Conservation (phyloP, 2,329 filamentous ascomycete species). For the Aspergillus costaricaensis region DNA sequence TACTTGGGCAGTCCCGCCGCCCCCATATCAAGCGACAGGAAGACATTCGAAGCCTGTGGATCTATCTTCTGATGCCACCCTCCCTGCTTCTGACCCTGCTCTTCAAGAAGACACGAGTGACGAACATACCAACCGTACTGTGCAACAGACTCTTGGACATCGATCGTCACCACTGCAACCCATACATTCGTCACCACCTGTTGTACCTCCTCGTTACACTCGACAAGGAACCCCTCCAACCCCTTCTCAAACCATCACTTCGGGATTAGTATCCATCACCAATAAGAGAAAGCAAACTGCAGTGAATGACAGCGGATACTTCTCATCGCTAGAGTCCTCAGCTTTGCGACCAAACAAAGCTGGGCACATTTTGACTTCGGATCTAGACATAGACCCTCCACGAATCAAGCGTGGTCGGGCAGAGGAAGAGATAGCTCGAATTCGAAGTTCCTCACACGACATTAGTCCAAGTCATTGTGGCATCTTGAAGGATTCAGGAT, state of each 20-base stretch:
- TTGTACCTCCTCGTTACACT: slow-evolving; percentile 59
- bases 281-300: slow-evolving; percentile 76
- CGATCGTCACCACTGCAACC: slow-evolving; percentile 52
- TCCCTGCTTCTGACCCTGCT: slow-evolving; percentile 68
- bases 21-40: slow-evolving; percentile 22
- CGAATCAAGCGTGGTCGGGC: slow-evolving; percentile 85
- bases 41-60: slow-evolving; percentile 48
- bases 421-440: slow-evolving; percentile 91
- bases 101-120: slow-evolving; percentile 56
- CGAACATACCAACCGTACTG: slow-evolving; percentile 38
- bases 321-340: slow-evolving; percentile 93
- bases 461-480: slow-evolving; percentile 68
- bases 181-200: slow-evolving; percentile 89
- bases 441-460: slow-evolving; percentile 89
- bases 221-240: slow-evolving; percentile 74
- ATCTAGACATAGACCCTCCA: slow-evolving; percentile 71
- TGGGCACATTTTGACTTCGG: slow-evolving; percentile 69
- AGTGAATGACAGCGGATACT: slow-evolving; percentile 94
- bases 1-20: slow-evolving; percentile 38
- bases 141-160: slow-evolving; percentile 32
- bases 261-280: slow-evolving; percentile 64
- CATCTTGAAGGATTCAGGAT: slow-evolving; percentile 34
- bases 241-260: slow-evolving; percentile 61
- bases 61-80: slow-evolving; percentile 75
- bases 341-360: slow-evolving; percentile 71